Conservation (phyloP, 2,329 filamentous ascomycete genomes). For the Calonectria pseudoturangicola region DNA sequence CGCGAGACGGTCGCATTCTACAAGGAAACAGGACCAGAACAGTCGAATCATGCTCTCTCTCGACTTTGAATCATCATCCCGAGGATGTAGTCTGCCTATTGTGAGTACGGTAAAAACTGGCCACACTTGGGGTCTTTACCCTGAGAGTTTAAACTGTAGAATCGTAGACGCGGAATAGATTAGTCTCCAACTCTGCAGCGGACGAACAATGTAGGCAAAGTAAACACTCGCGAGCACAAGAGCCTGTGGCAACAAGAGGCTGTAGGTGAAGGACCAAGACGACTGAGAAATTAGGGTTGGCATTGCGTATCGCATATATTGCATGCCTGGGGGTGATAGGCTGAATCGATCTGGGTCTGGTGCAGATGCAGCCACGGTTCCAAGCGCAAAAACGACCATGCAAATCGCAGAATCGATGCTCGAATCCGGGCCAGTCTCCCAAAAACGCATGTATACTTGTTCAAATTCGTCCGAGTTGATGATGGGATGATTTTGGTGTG, state of each 20-base stretch:
- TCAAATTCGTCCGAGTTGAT: slow-evolving; percentile 54
- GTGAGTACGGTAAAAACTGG: background rate
- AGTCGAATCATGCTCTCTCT: slow-evolving; percentile 51
- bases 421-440: slow-evolving; percentile 47
- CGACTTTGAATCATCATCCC: slow-evolving; percentile 42
- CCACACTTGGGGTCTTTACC: background rate
- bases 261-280: slow-evolving; percentile 56
- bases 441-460: slow-evolving; percentile 48
- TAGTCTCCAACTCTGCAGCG: slow-evolving; percentile 59
- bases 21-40: slow-evolving; percentile 58
- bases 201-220: slow-evolving; percentile 58
- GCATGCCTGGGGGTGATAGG: slow-evolving; percentile 54
- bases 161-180: slow-evolving; percentile 57
- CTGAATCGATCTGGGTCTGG: slow-evolving; percentile 44
- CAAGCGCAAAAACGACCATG: slow-evolving; percentile 57
- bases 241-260: slow-evolving; percentile 54
- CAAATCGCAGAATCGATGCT: slow-evolving; percentile 56
- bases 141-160: slow-evolving; percentile 55
- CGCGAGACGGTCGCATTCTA: slow-evolving; percentile 58
- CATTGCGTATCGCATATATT: slow-evolving; percentile 57
- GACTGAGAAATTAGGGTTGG: slow-evolving; percentile 54
- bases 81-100: slow-evolving; percentile 41
- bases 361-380: slow-evolving; percentile 48
- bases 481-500: slow-evolving; percentile 55
- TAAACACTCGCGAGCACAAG: slow-evolving; percentile 58